Percentiles rank a stretch among this genome's conserved stretches.
Evolutionary conservation across 495 filamentous ascomycete species (phyloP).

Genomic region (Glutinoglossum americanum): DNA sequence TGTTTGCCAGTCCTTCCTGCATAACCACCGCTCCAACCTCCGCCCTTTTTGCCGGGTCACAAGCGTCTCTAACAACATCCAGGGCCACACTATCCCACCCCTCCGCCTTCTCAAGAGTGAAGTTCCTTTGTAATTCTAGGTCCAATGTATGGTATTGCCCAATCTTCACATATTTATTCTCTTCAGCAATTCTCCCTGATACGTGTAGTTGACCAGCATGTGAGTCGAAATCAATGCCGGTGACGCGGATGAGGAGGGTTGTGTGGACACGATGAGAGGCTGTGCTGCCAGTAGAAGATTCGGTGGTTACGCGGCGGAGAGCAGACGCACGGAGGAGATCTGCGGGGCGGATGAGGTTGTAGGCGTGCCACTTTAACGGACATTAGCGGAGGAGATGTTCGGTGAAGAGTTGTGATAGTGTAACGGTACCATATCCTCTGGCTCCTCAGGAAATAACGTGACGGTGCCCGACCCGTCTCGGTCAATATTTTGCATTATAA

Average conservation of each 20-base stretch:
- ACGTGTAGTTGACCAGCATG: slow-evolving; percentile 69
- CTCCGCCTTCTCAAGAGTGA: slow-evolving; percentile 56
- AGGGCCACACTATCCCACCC: slow-evolving; percentile 85
- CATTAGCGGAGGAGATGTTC: neutral
- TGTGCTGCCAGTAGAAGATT: slow-evolving; percentile 51
- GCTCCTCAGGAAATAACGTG: slow-evolving; percentile 69
- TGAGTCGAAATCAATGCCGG: slow-evolving; percentile 73
- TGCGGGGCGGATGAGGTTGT: slow-evolving; percentile 69
- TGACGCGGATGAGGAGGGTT: slow-evolving; percentile 62
- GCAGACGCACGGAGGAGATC: slow-evolving; percentile 71
- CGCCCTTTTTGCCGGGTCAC: slow-evolving; percentile 37
- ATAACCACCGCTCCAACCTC: slow-evolving; percentile 74
- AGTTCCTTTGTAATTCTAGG: slow-evolving; percentile 68
- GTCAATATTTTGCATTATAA: slow-evolving; percentile 52
- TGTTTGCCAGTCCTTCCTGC: slow-evolving; percentile 84
- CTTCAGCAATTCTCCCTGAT: slow-evolving; percentile 54
- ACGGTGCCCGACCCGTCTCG: slow-evolving; percentile 57
- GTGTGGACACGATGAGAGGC: slow-evolving; percentile 53
- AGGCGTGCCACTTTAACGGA: slow-evolving; percentile 73
- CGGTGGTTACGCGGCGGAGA: slow-evolving; percentile 54
- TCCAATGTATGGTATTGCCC: slow-evolving; percentile 83
- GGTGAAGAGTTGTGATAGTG: slow-evolving; percentile 2
- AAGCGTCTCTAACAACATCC: slow-evolving; percentile 55
- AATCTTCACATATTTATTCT: slow-evolving; percentile 65
- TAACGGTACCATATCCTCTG: slow-evolving; percentile 86